Evolutionary conservation across 2,329 filamentous ascomycete species (phyloP), one percentile per base, ranked within the genome.

Genomic region (Rosellinia necatrix): DNA sequence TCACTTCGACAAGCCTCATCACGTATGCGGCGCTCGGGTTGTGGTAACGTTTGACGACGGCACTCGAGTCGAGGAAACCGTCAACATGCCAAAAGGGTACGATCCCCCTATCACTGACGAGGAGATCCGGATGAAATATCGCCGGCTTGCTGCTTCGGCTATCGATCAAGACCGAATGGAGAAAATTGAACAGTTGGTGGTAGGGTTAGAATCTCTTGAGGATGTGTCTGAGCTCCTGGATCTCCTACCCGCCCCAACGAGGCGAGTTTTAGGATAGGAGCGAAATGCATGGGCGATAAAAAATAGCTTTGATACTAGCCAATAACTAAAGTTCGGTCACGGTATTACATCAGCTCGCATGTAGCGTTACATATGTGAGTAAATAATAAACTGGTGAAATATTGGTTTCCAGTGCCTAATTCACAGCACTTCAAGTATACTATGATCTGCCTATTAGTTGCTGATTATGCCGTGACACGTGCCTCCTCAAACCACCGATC

Each of bases 91-190:
- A 0, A 69, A 62, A 49, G 72, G 73, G 6, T 62, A 72, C 6
- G 49, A 68, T 24, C 71, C 70, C 1, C 62, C 66, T 2, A 53
- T 76, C 13, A 64, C 65, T 3, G 75, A 76, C 55, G 66, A 71
- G 9, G 72, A 75, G 43, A 71, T 76, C 17, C 52, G 72, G 7
- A 53, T 63, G 5, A 76, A 75, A 55, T 76, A 68, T 35, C 49
- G 49, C 10, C 44, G 30, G n/a, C 13, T 64, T 4, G 52, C 51
- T 13, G 30, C 37, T 10, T 56, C 56, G 9, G 56, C 49, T 0
- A 55, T 59, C 37, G 56, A 56, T 13, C 13, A 52, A n/a, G 52
- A 56, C 13, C 52, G 56, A 9, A 24, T 56, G 22, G 52, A 59
- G 22, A 59, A 49, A 30, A 59, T 59, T 17, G 52, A 59, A 43